A percentile compares a stretch with the other conserved stretches of the same genome.
These are phyloP conservation scores for Somion occarium DNA, from an alignment of 1,284 basidiomycete species.

Conservation along the genomic window DNA sequence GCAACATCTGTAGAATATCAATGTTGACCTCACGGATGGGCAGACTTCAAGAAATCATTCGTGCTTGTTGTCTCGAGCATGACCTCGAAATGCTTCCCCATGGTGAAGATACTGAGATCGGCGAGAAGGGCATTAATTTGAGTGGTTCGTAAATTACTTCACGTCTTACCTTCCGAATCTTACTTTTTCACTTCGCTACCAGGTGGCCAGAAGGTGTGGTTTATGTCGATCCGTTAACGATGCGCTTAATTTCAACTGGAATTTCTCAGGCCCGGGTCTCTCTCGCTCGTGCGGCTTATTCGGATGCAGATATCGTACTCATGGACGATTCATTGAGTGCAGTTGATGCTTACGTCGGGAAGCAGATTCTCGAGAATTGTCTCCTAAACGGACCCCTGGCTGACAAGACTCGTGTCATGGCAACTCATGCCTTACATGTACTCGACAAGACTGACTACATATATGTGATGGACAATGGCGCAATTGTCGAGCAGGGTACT, in stretches of 20 bases:
- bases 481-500: slow-evolving; percentile 59
- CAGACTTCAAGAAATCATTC: slow-evolving; percentile 51
- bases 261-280: slow-evolving; percentile 71
- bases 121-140: slow-evolving; percentile 77
- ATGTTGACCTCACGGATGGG: slow-evolving; percentile 15
- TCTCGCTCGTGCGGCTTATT: slow-evolving; percentile 78
- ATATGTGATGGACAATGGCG: slow-evolving; percentile 70
- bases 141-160: slow-evolving; percentile 35
- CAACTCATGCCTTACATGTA: slow-evolving; percentile 75
- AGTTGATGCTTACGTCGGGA: slow-evolving; percentile 69
- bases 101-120: slow-evolving; percentile 75
- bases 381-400: slow-evolving; percentile 53
- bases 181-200: too few relatives aligned
- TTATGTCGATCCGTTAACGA: slow-evolving; percentile 1
- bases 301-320: slow-evolving; percentile 67
- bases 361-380: slow-evolving; percentile 57
- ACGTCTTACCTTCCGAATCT: slow-evolving; percentile 15
- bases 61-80: slow-evolving; percentile 59
- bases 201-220: slow-evolving; percentile 50
- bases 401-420: slow-evolving; percentile 66
- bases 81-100: slow-evolving; percentile 65
- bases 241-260: slow-evolving; percentile 25
- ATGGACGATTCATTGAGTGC: slow-evolving; percentile 71
- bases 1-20: slow-evolving; percentile 13
- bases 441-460: slow-evolving; percentile 65